phyloP scores from a whole-genome alignment of 345 rosid genomes.

The Camelina neglecta region DNA sequence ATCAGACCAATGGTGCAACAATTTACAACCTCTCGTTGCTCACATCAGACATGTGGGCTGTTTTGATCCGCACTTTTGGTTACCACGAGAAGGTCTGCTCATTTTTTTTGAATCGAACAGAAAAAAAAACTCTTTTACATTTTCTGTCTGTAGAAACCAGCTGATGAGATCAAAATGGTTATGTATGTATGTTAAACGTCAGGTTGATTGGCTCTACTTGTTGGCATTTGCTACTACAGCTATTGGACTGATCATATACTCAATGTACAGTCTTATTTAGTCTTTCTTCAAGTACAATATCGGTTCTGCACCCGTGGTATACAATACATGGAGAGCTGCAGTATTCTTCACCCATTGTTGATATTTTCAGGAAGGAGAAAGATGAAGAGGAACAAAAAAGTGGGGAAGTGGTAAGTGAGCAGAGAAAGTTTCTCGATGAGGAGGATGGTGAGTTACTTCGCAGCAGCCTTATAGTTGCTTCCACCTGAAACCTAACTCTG shows the following conservation, averaged over 20 bases:
- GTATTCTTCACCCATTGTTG: not conserved
- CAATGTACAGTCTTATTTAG: slow-evolving; percentile 51
- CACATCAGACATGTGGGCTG: slow-evolving; percentile 97
- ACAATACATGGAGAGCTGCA: not conserved
- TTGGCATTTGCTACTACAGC: slow-evolving; percentile 79
- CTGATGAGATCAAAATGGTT: not conserved
- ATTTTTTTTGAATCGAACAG: not conserved
- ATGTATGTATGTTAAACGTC: not conserved
- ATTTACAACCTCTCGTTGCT: slow-evolving; percentile 90
- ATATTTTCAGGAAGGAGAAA: not conserved
- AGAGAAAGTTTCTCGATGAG: not conserved
- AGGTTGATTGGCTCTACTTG: slow-evolving; percentile 94
- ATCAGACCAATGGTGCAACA: slow-evolving; percentile 76
- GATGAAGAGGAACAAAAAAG: slow-evolving; percentile 9
- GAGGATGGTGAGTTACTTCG: slow-evolving; percentile 1
- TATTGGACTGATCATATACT: slow-evolving; percentile 76
- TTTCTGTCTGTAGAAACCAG: slow-evolving; percentile 8
- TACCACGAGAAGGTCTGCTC: slow-evolving; percentile 78
- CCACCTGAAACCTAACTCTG: not conserved
- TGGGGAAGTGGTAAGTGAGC: slow-evolving; percentile 43
- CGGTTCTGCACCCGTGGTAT: not conserved
- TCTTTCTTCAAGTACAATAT: not conserved
- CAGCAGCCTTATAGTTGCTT: not conserved
- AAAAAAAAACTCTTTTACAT: not conserved
- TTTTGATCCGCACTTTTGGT: slow-evolving; percentile 79